Base-by-base conservation (phyloP, 768 basidiomycete species). In the Mycena capillaripes region DNA sequence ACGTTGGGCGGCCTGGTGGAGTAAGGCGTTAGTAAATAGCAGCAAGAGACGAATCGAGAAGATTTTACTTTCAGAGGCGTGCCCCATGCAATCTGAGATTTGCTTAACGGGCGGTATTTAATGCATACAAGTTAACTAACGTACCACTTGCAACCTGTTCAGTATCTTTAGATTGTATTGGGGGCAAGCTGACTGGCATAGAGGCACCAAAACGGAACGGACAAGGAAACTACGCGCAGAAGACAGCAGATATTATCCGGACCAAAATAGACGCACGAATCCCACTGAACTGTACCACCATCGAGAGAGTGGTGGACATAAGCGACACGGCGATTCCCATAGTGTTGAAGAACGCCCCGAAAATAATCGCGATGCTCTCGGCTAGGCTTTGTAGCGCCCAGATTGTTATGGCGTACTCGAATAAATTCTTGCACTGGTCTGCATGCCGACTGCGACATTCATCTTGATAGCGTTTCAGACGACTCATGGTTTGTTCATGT, bases 361-460 rank as follows among this genome's bases (percentile, higher is more conserved):
- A 75, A n/a, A 72, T 72, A 23, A 75, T 23, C 1, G 67, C 74
- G 25, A 75, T 56, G 44, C 71, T 72, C 58, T 75, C 74, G 19
- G 71, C 74, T 23, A 72, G 48, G 36, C 64, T 72, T 32, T 70
- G 63, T 5, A 72, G 52, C 3, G 71, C 71, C 44, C 63, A 69
- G n/a, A 75, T 67, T 7, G 59, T 70, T 25, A 72, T 66, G 30
- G 66, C 55, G 46, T 70, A 75, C 60, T 75, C 75, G 42, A 73
- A 52, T 67, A 75, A 27, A 75, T 75, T 12, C 75, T 42, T 10
- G 75, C 48, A 44, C 29, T 67, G n/a, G 71, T 70, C 53, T 73
- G 75, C 72, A 75, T 72, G 30, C 75, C 75, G n/a, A 75, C 75
- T 10, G 71, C 75, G 38, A 75, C 65, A 32, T 73, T 72, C 56